These are phyloP conservation scores for Sugiyamaella americana DNA, from an alignment of 805 yeast genomes.

Conservation along the genomic window DNA sequence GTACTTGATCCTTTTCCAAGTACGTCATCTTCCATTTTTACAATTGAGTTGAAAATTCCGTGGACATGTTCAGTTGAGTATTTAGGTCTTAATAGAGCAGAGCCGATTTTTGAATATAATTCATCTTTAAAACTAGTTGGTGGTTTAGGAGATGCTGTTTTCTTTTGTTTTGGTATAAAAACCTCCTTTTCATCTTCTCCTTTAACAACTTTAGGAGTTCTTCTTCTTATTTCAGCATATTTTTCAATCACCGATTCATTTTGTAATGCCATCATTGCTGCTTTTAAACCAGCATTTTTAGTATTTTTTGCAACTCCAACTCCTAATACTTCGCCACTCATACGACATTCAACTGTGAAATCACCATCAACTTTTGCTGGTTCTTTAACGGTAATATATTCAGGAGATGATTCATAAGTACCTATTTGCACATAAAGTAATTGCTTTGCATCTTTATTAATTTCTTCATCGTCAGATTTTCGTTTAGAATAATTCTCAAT, in stretches of 20 bases:
- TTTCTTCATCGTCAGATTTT: conserved; percentile 28
- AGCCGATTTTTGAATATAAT: conserved; percentile 17
- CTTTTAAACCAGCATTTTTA: conserved; percentile 75
- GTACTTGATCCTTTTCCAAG: conserved; percentile 17
- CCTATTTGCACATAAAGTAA: conserved; percentile 70
- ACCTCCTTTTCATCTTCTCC: neutral
- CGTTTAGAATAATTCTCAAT: conserved; percentile 33
- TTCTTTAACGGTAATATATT: conserved; percentile 44
- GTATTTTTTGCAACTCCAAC: conserved; percentile 61
- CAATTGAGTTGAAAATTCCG: conserved; percentile 4
- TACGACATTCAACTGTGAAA: conserved; percentile 58
- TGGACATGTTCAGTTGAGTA: conserved; percentile 5
- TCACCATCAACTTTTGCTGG: conserved; percentile 28
- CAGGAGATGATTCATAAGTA: conserved; percentile 57
- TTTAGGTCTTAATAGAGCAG: conserved; percentile 13
- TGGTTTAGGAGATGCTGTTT: neutral
- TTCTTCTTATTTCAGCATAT: conserved; percentile 51
- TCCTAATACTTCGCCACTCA: conserved; percentile 63
- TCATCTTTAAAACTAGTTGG: conserved; percentile 1
- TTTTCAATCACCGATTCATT: conserved; percentile 57
- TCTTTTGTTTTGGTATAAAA: neutral
- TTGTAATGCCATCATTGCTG: conserved; percentile 74
- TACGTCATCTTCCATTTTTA: conserved; percentile 12
- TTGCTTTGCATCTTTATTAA: conserved; percentile 65
- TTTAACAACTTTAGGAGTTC: conserved; percentile 7